Conservation (phyloP, 805 yeast genomes). For the Metschnikowia orientalis region DNA sequence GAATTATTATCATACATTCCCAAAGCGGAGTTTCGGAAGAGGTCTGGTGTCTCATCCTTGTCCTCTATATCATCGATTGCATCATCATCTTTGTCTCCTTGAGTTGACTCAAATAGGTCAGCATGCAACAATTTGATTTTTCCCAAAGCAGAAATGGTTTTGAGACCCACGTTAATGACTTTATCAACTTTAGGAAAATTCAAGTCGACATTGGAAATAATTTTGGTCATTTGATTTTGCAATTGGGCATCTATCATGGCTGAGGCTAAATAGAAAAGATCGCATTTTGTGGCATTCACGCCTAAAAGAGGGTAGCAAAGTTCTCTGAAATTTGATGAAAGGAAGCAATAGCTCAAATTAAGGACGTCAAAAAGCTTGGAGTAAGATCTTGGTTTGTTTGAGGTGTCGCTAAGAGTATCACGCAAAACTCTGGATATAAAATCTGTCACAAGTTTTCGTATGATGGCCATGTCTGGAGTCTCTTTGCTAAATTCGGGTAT, state of each 20-base stretch:
- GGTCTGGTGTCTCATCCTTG: conserved; percentile 73
- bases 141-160: conserved; percentile 55
- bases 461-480: conserved; percentile 67
- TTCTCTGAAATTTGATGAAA: conserved; percentile 42
- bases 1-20: conserved; percentile 90
- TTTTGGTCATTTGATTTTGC: conserved; percentile 51
- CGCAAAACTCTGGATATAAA: conserved; percentile 57
- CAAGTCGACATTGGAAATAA: conserved; percentile 64
- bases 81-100: conserved; percentile 47
- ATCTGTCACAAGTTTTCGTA: conserved; percentile 72
- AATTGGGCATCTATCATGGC: conserved; percentile 66
- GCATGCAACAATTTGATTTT: conserved; percentile 53
- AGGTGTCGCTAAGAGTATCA: conserved; percentile 40
- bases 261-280: conserved; percentile 59
- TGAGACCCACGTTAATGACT: conserved; percentile 55
- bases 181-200: conserved; percentile 65
- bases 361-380: conserved; percentile 51
- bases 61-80: conserved; percentile 50
- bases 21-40: conserved; percentile 81
- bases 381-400: conserved; percentile 43
- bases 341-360: conserved; percentile 43
- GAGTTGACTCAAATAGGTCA: conserved; percentile 48
- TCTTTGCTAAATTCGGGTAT: conserved; percentile 45
- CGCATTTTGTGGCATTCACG: conserved; percentile 47
- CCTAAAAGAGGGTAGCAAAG: conserved; percentile 43